These are phyloP conservation scores for Penicillium canariense DNA, from an alignment of 495 filamentous ascomycete species.

Conservation along the genomic window DNA sequence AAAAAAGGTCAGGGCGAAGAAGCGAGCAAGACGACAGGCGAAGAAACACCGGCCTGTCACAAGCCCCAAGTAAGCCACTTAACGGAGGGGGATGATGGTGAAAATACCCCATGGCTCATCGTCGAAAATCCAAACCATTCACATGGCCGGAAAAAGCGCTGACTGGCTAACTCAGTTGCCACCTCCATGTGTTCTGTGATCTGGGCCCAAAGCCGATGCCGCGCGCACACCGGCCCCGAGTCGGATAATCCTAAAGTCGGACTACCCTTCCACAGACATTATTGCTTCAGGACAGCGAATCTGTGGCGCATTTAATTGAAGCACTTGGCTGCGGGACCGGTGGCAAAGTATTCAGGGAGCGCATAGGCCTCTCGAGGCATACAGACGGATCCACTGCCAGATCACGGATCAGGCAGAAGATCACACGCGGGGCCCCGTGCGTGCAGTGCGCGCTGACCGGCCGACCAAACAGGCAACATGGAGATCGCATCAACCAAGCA, in stretches of 20 bases:
- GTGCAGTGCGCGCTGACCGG: slow-evolving; percentile 1
- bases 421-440: not conserved
- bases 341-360: not conserved
- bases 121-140: too few species aligned
- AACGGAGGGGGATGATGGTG: too few species aligned
- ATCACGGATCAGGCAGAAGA: not conserved
- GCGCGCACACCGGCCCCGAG: not conserved
- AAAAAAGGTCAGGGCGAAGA: too few species aligned
- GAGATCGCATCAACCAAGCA: slow-evolving; percentile 5
- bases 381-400: not conserved
- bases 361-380: not conserved
- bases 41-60: too few species aligned
- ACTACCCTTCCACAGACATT: not conserved
- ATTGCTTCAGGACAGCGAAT: not conserved
- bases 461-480: not conserved
- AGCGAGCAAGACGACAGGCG: too few species aligned
- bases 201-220: not conserved
- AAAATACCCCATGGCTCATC: too few species aligned
- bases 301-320: not conserved
- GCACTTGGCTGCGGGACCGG: not conserved
- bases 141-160: too few species aligned
- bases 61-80: too few species aligned
- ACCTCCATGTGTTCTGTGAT: too few species aligned
- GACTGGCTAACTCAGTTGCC: too few species aligned
- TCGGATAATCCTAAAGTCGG: not conserved